Conservation (phyloP, 768 basidiomycete species). For the Psilocybe cubensis region DNA sequence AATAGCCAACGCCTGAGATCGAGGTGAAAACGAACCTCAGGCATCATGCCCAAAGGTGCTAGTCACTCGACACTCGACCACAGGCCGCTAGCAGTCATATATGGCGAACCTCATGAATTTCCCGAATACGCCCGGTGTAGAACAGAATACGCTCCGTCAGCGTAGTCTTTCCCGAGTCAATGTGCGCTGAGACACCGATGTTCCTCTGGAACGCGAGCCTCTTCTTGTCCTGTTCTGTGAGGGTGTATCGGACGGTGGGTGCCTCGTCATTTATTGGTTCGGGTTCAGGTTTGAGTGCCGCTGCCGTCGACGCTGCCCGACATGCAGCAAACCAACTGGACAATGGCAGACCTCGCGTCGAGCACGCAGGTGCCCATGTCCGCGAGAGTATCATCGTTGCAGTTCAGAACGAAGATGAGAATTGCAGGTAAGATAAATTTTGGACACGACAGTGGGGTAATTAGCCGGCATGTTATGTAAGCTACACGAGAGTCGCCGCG, state of each 20-base stretch:
- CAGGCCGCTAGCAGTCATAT: conserved; percentile 20
- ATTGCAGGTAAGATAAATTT: neutral
- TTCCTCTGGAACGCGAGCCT: conserved; percentile 84
- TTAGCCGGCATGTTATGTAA: neutral
- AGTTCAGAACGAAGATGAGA: neutral
- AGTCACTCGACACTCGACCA: conserved; percentile 9
- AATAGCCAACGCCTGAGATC: conserved; percentile 22
- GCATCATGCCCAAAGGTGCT: conserved; percentile 11
- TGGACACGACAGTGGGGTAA: neutral
- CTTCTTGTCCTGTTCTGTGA: conserved; percentile 67
- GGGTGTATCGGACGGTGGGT: conserved; percentile 40
- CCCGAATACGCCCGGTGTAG: conserved; percentile 94
- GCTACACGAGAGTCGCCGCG: neutral
- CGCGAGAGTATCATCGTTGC: conserved; percentile 27
- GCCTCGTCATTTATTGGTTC: conserved; percentile 20
- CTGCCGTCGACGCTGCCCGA: conserved; percentile 47
- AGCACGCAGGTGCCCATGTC: conserved; percentile 29
- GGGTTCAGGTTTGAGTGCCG: conserved; percentile 41
- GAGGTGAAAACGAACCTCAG: conserved; percentile 16
- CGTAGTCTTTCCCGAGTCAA: conserved; percentile 98
- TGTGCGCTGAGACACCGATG: conserved; percentile 95
- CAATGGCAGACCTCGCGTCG: conserved; percentile 19
- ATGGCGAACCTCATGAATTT: conserved; percentile 89
- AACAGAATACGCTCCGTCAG: conserved; percentile 94
- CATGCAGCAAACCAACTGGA: conserved; percentile 24